Evolutionary conservation across 805 yeast genomes (phyloP).

Genomic region (Spathaspora gorwiae): DNA sequence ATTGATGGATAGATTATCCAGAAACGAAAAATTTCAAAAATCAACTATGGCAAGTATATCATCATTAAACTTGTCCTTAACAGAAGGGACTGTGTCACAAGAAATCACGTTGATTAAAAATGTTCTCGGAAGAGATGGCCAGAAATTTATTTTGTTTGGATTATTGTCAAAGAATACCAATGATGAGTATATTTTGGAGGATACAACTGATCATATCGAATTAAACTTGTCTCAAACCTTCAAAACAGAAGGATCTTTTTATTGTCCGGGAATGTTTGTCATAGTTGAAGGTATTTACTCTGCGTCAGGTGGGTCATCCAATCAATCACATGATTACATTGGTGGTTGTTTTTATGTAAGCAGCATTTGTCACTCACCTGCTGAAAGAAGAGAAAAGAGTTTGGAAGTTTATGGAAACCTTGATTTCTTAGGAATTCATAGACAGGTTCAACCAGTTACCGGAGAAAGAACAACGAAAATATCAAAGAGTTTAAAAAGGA

Average conservation of each 20-base stretch:
- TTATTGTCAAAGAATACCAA: conserved; percentile 56
- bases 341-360: conserved; percentile 63
- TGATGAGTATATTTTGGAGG: conserved; percentile 77
- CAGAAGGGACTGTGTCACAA: conserved; percentile 10
- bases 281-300: conserved; percentile 83
- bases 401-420: conserved; percentile 71
- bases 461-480: conserved; percentile 47
- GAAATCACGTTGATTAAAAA: conserved; percentile 74
- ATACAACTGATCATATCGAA: conserved; percentile 69
- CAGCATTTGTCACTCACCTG: conserved; percentile 81
- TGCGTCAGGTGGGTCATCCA: conserved; percentile 48
- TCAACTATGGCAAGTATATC: conserved; percentile 40
- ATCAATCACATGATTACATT: conserved; percentile 23
- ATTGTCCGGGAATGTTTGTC: conserved; percentile 70
- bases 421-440: conserved; percentile 56
- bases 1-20: conserved; percentile 61
- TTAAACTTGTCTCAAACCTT: conserved; percentile 60
- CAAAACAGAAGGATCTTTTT: conserved; percentile 62
- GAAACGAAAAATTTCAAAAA: conserved; percentile 73
- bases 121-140: conserved; percentile 78
- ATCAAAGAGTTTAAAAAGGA: conserved; percentile 53
- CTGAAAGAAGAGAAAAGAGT: conserved; percentile 66
- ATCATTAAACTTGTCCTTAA: conserved; percentile 30
- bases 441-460: conserved; percentile 17
- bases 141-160: conserved; percentile 74